Conservation (phyloP, 768 basidiomycete species). For the Tulasnella sp. region DNA sequence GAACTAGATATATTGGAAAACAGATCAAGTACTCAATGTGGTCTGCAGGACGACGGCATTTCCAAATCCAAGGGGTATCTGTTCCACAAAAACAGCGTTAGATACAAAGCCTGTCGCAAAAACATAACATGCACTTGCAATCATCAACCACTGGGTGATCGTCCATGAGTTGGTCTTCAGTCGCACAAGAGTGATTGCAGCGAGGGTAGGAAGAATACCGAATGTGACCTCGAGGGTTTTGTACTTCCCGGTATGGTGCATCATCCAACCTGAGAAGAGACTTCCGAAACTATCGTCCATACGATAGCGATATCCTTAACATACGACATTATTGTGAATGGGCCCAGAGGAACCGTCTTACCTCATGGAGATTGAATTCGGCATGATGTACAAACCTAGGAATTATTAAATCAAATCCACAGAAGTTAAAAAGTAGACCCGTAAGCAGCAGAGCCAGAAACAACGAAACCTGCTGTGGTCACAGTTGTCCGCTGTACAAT, state of each 20-base stretch:
- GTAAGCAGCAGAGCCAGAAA: no score
- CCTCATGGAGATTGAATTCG: conserved; percentile 46
- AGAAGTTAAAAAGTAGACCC: no score
- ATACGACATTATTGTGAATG: no score
- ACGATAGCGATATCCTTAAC: no score
- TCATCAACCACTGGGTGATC: conserved; percentile 48
- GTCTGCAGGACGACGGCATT: conserved; percentile 63
- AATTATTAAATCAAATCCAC: no score
- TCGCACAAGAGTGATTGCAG: conserved; percentile 38
- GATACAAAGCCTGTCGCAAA: background rate
- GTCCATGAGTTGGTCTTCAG: conserved; percentile 42
- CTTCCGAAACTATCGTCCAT: conserved; percentile 32
- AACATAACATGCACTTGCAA: conserved; percentile 33
- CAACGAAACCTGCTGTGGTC: conserved; percentile 54
- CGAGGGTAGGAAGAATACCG: conserved; percentile 52
- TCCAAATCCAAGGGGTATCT: conserved; percentile 66
- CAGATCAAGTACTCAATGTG: conserved; percentile 40
- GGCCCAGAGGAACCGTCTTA: background rate
- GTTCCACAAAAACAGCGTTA: background rate
- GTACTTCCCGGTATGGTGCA: conserved; percentile 56
- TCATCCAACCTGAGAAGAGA: conserved; percentile 52
- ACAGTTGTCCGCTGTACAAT: conserved; percentile 61
- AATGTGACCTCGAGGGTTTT: conserved; percentile 49
- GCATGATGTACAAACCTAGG: no score
- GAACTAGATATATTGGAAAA: background rate